phyloP scores from a whole-genome alignment of 495 filamentous ascomycete genomes.

The Tuber aestivum region DNA sequence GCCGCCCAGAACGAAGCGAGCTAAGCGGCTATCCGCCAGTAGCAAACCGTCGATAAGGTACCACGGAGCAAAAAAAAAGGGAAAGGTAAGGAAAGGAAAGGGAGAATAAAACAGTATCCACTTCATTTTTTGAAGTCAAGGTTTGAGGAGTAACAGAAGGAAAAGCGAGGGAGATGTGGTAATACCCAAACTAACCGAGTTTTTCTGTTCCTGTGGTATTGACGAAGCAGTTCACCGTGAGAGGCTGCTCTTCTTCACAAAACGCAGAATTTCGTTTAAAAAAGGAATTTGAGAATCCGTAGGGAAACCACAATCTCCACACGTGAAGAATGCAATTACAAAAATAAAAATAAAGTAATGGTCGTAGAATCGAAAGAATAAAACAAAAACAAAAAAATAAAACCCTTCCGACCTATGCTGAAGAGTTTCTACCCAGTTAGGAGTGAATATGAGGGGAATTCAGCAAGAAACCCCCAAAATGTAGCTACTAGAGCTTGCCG shows the following conservation, averaged over 20 bases:
- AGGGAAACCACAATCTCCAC: constrained; percentile 30
- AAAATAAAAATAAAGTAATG: constrained; percentile 28
- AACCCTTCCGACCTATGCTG: background rate
- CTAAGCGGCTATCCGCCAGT: constrained; percentile 5
- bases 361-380: constrained; percentile 28
- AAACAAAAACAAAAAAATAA: constrained; percentile 17
- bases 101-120: background rate
- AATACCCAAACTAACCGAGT: constrained; percentile 30
- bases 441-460: background rate
- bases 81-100: no score
- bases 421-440: background rate
- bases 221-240: constrained; percentile 10
- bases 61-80: background rate
- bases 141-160: constrained; percentile 5
- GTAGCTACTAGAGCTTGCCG: constrained; percentile 31
- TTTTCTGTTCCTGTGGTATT: constrained; percentile 26
- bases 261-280: constrained; percentile 32
- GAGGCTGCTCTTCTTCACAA: constrained; percentile 5
- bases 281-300: constrained; percentile 20
- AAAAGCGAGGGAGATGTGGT: background rate
- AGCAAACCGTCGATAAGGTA: constrained; percentile 19
- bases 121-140: background rate
- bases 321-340: constrained; percentile 27
- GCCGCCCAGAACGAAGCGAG: constrained; percentile 24
- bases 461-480: constrained; percentile 22